phyloP scores from a whole-genome alignment of 169 alveolate species.

The Plasmodium inui region DNA sequence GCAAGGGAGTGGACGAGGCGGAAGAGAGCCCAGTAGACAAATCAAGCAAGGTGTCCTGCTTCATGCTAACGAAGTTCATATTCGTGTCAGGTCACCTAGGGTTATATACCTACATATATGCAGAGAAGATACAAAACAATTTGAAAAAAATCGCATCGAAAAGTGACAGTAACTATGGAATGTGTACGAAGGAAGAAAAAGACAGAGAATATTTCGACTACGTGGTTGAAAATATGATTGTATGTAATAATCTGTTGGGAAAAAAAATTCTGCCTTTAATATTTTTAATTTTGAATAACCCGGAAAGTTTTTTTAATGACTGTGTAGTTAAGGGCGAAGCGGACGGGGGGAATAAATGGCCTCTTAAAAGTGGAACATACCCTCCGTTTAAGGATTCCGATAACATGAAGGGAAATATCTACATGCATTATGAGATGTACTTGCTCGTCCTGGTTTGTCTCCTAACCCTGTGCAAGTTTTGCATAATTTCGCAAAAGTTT shows the following conservation, averaged over 20 bases:
- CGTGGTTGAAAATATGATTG: slow-evolving; percentile 69
- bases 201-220: slow-evolving; percentile 73
- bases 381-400: background rate
- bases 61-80: slow-evolving; percentile 32
- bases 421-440: slow-evolving; percentile 68
- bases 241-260: slow-evolving; percentile 60
- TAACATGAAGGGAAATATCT: slow-evolving; percentile 3
- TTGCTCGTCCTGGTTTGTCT: slow-evolving; percentile 56
- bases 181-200: slow-evolving; percentile 72
- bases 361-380: background rate
- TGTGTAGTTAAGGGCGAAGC: slow-evolving; percentile 8
- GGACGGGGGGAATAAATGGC: background rate
- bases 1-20: background rate
- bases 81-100: slow-evolving; percentile 70
- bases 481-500: slow-evolving; percentile 57
- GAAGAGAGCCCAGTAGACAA: background rate
- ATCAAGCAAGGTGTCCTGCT: slow-evolving; percentile 29
- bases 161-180: slow-evolving; percentile 59
- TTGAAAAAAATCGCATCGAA: slow-evolving; percentile 46
- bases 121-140: slow-evolving; percentile 59
- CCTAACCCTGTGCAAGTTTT: slow-evolving; percentile 52
- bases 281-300: slow-evolving; percentile 52
- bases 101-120: slow-evolving; percentile 66
- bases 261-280: slow-evolving; percentile 59
- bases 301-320: slow-evolving; percentile 39